Conservation (phyloP, 345 rosid species). For the Syzygium aqueum region DNA sequence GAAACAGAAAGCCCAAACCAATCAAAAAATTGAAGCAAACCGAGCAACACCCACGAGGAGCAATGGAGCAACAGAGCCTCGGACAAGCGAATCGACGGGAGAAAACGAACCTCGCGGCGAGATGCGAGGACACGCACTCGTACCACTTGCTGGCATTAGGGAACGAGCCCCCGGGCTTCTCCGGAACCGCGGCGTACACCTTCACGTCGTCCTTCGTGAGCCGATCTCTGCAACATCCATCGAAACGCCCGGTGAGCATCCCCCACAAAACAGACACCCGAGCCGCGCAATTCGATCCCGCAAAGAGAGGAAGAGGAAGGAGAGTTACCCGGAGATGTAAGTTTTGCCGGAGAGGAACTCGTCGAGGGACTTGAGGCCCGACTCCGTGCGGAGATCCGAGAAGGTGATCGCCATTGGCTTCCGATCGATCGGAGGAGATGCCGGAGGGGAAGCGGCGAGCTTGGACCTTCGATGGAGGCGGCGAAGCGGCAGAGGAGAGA, state of each 20-base stretch:
- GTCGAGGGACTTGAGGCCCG: slow-evolving; percentile 77
- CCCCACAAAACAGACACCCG: not conserved
- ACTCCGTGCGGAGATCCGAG: slow-evolving; percentile 76
- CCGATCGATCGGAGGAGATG: not conserved
- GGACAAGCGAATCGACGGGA: not conserved
- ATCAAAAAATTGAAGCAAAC: not conserved
- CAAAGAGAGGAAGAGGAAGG: too few species aligned
- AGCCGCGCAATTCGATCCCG: not conserved
- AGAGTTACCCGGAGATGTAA: slow-evolving; percentile 58
- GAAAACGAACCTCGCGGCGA: slow-evolving; percentile 51
- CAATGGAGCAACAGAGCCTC: not conserved
- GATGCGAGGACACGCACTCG: slow-evolving; percentile 46
- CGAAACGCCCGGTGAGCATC: not conserved
- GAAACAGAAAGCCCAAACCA: not conserved
- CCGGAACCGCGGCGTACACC: slow-evolving; percentile 66
- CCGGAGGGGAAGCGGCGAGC: not conserved
- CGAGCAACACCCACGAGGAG: not conserved
- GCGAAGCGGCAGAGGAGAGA: not conserved
- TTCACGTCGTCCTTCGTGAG: slow-evolving; percentile 65
- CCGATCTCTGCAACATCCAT: slow-evolving; percentile 21
- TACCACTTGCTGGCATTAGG: slow-evolving; percentile 83
- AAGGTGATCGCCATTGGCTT: slow-evolving; percentile 70
- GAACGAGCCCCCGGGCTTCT: slow-evolving; percentile 51
- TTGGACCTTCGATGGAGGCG: not conserved
- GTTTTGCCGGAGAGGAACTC: slow-evolving; percentile 63